Conservation (phyloP, 768 basidiomycete species). For the Rhodotorula diobovata region DNA sequence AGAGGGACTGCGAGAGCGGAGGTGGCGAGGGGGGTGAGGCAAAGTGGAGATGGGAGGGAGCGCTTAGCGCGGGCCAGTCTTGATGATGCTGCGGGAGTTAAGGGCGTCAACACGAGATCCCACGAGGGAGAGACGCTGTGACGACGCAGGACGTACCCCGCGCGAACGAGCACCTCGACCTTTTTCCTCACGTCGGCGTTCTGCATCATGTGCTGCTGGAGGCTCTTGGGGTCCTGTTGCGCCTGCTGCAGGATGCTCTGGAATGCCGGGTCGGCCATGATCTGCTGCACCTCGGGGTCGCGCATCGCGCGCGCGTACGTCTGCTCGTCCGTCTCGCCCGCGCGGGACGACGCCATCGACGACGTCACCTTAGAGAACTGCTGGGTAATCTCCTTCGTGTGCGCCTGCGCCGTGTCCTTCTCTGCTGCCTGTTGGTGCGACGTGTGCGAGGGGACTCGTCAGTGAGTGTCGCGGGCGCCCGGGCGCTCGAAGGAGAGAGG, state of each 20-base stretch:
- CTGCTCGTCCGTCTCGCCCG: conserved; percentile 84
- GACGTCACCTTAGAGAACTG: conserved; percentile 75
- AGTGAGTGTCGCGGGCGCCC: too few species aligned
- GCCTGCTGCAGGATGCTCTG: conserved; percentile 92
- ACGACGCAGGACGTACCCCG: conserved; percentile 49
- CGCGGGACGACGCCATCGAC: conserved; percentile 71
- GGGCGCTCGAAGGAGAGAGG: neutral
- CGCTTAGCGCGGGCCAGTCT: conserved; percentile 29
- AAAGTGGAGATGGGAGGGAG: conserved; percentile 56
- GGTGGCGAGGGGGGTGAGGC: too few species aligned
- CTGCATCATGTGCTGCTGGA: conserved; percentile 89
- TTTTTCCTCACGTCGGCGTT: conserved; percentile 52
- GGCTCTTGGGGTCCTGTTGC: conserved; percentile 76
- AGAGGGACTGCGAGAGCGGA: too few species aligned
- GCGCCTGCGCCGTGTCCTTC: conserved; percentile 73
- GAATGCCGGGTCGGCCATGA: conserved; percentile 89
- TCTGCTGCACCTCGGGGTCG: conserved; percentile 73
- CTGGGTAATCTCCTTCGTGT: conserved; percentile 73
- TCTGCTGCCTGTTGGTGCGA: conserved; percentile 56
- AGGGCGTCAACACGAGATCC: neutral
- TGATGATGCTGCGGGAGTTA: conserved; percentile 26
- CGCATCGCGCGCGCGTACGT: conserved; percentile 90
- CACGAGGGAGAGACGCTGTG: neutral
- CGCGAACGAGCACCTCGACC: conserved; percentile 82
- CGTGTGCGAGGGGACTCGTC: neutral